Percentiles rank a stretch among this genome's conserved stretches.
Evolutionary conservation across 306 rosid genomes (phyloP).

Genomic region (Dalbergia cultrata): DNA sequence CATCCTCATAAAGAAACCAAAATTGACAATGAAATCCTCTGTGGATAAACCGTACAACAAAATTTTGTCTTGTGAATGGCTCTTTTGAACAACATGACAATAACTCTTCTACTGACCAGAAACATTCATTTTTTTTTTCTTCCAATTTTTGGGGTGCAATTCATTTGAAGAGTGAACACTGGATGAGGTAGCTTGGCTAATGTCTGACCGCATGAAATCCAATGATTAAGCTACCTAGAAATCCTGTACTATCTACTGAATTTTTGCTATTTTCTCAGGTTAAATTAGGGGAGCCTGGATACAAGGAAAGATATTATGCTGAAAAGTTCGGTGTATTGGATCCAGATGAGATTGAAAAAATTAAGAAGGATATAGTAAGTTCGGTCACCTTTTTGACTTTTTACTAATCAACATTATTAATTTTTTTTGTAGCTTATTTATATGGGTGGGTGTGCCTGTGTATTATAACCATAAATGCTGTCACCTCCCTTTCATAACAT

Average conservation of each 20-base stretch:
- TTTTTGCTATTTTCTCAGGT: conserved; percentile 62
- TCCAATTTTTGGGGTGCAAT: conserved; percentile 5
- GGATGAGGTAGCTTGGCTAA: conserved; percentile 10
- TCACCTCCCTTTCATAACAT: background rate
- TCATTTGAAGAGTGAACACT: conserved; percentile 26
- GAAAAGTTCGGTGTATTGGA: conserved; percentile 79
- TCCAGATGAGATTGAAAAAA: conserved; percentile 69
- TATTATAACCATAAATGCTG: background rate
- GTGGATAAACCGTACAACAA: background rate
- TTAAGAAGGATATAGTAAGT: conserved; percentile 69
- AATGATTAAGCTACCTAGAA: conserved; percentile 10
- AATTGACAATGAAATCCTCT: too few relatives aligned
- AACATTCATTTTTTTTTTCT: background rate
- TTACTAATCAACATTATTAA: background rate
- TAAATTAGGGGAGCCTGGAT: conserved; percentile 95
- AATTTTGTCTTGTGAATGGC: conserved; percentile 26
- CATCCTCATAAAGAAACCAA: too few relatives aligned
- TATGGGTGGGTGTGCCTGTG: background rate
- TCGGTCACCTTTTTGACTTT: conserved; percentile 27
- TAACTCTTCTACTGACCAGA: conserved; percentile 6
- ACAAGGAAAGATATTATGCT: conserved; percentile 91
- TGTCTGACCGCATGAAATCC: conserved; percentile 23
- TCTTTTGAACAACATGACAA: conserved; percentile 23
- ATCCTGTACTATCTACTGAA: conserved; percentile 29
- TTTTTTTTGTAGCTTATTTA: conserved; percentile 18